phyloP scores from a whole-genome alignment of 768 basidiomycete species.

The Tricholoma saponaceum region DNA sequence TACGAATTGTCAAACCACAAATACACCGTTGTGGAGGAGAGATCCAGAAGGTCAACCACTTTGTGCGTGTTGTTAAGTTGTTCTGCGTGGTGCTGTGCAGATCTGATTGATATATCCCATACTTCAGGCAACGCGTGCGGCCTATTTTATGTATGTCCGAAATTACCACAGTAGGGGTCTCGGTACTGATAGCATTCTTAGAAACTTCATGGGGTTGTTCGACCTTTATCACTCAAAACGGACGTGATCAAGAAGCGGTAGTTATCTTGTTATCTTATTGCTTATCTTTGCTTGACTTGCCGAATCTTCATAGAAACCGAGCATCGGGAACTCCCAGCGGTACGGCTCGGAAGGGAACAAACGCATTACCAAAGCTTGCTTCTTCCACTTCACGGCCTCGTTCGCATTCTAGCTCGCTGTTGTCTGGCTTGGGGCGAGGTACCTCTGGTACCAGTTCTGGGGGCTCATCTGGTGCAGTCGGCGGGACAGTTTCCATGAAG shows the following conservation, averaged over 20 bases:
- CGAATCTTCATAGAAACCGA: conserved; percentile 53
- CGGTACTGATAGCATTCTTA: conserved; percentile 25
- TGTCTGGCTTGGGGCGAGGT: conserved; percentile 36
- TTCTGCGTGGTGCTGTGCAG: conserved; percentile 4
- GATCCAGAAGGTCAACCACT: conserved; percentile 92
- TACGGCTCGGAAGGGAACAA: conserved; percentile 59
- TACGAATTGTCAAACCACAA: conserved; percentile 94
- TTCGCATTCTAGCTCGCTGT: conserved; percentile 60
- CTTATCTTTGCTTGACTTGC: conserved; percentile 6
- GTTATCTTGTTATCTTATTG: conserved; percentile 9
- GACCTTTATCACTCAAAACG: conserved; percentile 93
- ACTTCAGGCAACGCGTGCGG: conserved; percentile 83
- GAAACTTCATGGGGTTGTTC: conserved; percentile 95
- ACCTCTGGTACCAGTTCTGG: conserved; percentile 13
- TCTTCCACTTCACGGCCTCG: conserved; percentile 71
- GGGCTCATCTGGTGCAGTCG: conserved; percentile 24
- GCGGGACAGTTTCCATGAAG: conserved; percentile 55
- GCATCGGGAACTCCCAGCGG: conserved; percentile 72
- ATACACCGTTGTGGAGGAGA: conserved; percentile 89
- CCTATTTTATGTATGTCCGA: conserved; percentile 75
- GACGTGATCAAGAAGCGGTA: conserved; percentile 97
- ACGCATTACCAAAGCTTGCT: conserved; percentile 68
- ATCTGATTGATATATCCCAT: conserved; percentile 14
- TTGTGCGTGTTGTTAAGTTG: conserved; percentile 47
- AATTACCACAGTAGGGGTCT: conserved; percentile 2